Evolutionary conservation across 164 flowering plant species (phyloP).

Genomic region (Aristolochia californica): DNA sequence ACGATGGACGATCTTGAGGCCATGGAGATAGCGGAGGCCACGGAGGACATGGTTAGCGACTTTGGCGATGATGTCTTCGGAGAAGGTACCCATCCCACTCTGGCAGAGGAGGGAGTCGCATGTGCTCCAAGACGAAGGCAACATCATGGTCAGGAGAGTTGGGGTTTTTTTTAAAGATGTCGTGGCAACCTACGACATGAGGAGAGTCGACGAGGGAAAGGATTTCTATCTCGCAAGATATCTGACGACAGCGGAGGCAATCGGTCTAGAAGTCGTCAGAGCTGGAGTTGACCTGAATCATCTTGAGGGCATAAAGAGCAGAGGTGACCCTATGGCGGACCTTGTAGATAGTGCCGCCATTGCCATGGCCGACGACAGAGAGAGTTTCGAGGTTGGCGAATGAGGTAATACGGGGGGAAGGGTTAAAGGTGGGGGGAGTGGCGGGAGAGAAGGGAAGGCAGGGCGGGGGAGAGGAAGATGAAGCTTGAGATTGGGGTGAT

Average conservation of each 20-base stretch:
- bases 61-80: constrained; percentile 29
- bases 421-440: too few species aligned
- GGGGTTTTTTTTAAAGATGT: constrained; percentile 21
- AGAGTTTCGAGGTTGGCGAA: too few species aligned
- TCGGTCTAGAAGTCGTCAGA: not conserved
- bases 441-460: too few species aligned
- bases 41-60: constrained; percentile 44
- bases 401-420: too few species aligned
- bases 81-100: constrained; percentile 23
- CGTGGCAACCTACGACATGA: constrained; percentile 30
- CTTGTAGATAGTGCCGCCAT: too few species aligned
- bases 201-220: constrained; percentile 69
- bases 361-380: too few species aligned
- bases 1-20: constrained; percentile 58
- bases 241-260: constrained; percentile 41
- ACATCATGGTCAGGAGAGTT: too few species aligned
- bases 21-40: constrained; percentile 59
- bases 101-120: constrained; percentile 25
- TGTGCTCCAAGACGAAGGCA: too few species aligned
- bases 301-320: constrained; percentile 48
- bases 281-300: too few species aligned
- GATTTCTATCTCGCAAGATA: too few species aligned
- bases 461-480: too few species aligned
- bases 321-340: constrained; percentile 36
- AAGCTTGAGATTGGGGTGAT: too few species aligned